Percentiles rank a stretch among this genome's conserved stretches.
Evolutionary conservation across 2,329 filamentous ascomycete species (phyloP).

Genomic region (Penicillium sp.): DNA sequence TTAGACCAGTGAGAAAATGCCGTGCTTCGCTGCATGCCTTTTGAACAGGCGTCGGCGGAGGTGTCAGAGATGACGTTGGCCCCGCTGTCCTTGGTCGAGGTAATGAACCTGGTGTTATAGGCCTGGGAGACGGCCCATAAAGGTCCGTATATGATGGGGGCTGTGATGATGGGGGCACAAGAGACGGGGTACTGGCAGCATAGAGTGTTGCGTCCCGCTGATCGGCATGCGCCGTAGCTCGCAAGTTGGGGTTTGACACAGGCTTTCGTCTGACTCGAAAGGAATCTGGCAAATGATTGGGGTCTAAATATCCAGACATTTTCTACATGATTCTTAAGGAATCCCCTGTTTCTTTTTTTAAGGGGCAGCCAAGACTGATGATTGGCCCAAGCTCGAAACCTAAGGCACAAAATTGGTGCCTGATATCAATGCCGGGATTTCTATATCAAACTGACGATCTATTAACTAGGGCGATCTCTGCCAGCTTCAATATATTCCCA

Average conservation of each 20-base stretch:
- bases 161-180: conserved; percentile 9
- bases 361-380: not conserved
- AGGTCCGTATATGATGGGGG: conserved; percentile 23
- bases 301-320: conserved; percentile 18
- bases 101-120: not conserved
- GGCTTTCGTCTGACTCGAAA: conserved; percentile 23
- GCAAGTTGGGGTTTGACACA: conserved; percentile 24
- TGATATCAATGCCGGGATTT: not conserved
- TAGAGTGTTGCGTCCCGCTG: conserved; percentile 1
- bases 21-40: conserved; percentile 54
- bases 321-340: not conserved
- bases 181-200: conserved; percentile 11
- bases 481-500: not conserved
- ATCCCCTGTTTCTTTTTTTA: not conserved
- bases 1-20: conserved; percentile 64
- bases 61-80: conserved; percentile 2
- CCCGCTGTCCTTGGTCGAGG: conserved; percentile 18
- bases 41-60: conserved; percentile 23
- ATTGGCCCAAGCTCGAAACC: not conserved
- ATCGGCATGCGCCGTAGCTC: conserved; percentile 17
- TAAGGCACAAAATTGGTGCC: not conserved
- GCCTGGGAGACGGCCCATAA: conserved; percentile 10
- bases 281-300: conserved; percentile 10
- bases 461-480: not conserved
- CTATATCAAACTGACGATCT: too few species aligned